These are phyloP conservation scores for Zopfia rhizophila DNA, from an alignment of 2,329 filamentous ascomycete species.

Conservation along the genomic window DNA sequence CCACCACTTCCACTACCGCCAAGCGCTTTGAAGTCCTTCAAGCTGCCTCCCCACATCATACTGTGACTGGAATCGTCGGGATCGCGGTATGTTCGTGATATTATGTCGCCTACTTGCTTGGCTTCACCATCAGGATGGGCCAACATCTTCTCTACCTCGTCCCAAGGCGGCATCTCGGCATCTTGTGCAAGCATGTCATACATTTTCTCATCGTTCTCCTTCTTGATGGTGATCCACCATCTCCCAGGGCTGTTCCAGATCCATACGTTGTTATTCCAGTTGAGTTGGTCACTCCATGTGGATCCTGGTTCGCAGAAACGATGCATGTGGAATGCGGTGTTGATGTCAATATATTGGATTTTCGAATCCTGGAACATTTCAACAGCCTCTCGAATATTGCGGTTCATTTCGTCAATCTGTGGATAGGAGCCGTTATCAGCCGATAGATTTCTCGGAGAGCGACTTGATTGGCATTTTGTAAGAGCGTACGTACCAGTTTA, in stretches of 20 bases:
- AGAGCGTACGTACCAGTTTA: conserved; percentile 10
- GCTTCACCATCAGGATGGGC: conserved; percentile 1
- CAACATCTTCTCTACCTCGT: conserved; percentile 7
- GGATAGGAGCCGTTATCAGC: background rate
- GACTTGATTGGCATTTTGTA: background rate
- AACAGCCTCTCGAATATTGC: conserved; percentile 8
- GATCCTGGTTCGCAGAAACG: conserved; percentile 20
- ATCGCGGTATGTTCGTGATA: background rate
- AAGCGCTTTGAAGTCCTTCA: background rate
- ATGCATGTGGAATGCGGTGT: conserved; percentile 18
- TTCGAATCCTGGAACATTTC: conserved; percentile 21
- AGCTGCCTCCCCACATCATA: conserved; percentile 1
- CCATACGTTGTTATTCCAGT: conserved; percentile 2
- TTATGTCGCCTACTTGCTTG: conserved; percentile 1
- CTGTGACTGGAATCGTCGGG: conserved; percentile 5
- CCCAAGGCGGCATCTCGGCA: conserved; percentile 1
- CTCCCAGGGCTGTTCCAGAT: conserved; percentile 12
- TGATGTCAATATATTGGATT: conserved; percentile 20
- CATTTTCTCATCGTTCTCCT: conserved; percentile 3
- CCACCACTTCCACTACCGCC: background rate
- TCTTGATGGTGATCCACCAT: conserved; percentile 9
- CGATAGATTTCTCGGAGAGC: background rate
- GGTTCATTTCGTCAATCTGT: conserved; percentile 16
- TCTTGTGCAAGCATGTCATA: conserved; percentile 4
- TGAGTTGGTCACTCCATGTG: background rate